These are phyloP conservation scores for Croton setiger DNA, from an alignment of 441 rosid genomes.

Conservation along the genomic window DNA sequence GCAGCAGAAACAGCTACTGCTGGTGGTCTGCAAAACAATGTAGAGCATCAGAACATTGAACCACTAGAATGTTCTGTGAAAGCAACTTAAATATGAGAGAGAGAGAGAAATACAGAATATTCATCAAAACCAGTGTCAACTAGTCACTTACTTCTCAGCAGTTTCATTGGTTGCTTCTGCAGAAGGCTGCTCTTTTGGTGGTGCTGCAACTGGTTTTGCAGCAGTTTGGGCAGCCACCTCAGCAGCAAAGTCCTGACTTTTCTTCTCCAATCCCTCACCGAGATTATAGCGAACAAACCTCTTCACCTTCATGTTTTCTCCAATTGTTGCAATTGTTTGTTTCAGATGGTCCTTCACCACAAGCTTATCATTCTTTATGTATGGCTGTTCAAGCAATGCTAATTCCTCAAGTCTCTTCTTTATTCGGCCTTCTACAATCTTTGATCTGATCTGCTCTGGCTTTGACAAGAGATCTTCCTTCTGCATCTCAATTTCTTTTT, in stretches of 20 bases:
- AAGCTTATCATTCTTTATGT: constrained; percentile 85
- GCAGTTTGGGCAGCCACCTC: constrained; percentile 97
- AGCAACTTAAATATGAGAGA: background rate
- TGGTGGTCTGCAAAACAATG: constrained; percentile 43
- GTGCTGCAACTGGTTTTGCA: constrained; percentile 45
- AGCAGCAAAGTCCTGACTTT: constrained; percentile 92
- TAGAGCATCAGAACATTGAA: constrained; percentile 12
- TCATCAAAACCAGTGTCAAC: constrained; percentile 6
- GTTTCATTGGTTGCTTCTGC: constrained; percentile 53
- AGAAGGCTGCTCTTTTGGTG: constrained; percentile 50
- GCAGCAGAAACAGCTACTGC: constrained; percentile 62
- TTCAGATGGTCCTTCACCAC: constrained; percentile 84
- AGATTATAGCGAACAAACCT: constrained; percentile 84
- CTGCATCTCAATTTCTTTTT: constrained; percentile 88
- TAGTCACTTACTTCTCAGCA: constrained; percentile 50
- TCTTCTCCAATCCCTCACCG: constrained; percentile 92
- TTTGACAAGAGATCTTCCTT: constrained; percentile 89
- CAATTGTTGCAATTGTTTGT: constrained; percentile 87
- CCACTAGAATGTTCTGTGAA: background rate
- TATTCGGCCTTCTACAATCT: constrained; percentile 90
- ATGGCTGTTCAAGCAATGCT: constrained; percentile 91
- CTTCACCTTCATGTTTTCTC: constrained; percentile 88
- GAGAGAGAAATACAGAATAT: background rate
- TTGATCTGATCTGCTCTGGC: constrained; percentile 87
- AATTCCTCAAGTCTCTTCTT: constrained; percentile 81